Percentiles rank a stretch among this genome's conserved stretches.
Conservation (phyloP, 2,329 filamentous ascomycete species). For the Alternaria consortialis region DNA sequence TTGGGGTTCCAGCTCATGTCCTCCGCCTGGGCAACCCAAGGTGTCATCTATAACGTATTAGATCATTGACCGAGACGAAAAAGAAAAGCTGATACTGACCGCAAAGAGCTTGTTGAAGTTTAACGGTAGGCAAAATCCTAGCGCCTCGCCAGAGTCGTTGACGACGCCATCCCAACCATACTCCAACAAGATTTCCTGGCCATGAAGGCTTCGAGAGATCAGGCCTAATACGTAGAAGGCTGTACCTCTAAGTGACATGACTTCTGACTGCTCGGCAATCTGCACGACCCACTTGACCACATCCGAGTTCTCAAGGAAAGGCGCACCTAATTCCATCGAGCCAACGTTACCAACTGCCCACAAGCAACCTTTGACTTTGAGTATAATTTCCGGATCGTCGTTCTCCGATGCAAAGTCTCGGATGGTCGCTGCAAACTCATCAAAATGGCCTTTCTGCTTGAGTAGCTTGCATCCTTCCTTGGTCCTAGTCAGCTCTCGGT, state of each 20-base stretch:
- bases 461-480: constrained; percentile 90
- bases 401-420: constrained; percentile 85
- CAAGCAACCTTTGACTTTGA: constrained; percentile 94
- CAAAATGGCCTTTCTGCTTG: constrained; percentile 93
- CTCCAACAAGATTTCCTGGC: constrained; percentile 88
- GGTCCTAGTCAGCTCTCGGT: constrained; percentile 91
- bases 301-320: constrained; percentile 89
- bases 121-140: constrained; percentile 87
- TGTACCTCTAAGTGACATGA: constrained; percentile 92
- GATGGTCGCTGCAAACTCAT: constrained; percentile 90
- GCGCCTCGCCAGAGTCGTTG: constrained; percentile 79
- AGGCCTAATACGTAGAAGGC: constrained; percentile 95
- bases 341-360: constrained; percentile 99
- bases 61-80: constrained; percentile 3
- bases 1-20: constrained; percentile 45
- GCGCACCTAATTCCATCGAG: constrained; percentile 95
- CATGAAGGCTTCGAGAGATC: constrained; percentile 90
- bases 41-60: constrained; percentile 47
- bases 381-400: constrained; percentile 83
- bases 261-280: constrained; percentile 86
- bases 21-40: constrained; percentile 46
- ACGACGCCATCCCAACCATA: constrained; percentile 93
- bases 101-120: constrained; percentile 82
- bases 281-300: constrained; percentile 86
- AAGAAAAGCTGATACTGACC: constrained; percentile 51